Conservation (phyloP, 2,329 filamentous ascomycete genomes). For the Trichoderma citrinoviride region DNA sequence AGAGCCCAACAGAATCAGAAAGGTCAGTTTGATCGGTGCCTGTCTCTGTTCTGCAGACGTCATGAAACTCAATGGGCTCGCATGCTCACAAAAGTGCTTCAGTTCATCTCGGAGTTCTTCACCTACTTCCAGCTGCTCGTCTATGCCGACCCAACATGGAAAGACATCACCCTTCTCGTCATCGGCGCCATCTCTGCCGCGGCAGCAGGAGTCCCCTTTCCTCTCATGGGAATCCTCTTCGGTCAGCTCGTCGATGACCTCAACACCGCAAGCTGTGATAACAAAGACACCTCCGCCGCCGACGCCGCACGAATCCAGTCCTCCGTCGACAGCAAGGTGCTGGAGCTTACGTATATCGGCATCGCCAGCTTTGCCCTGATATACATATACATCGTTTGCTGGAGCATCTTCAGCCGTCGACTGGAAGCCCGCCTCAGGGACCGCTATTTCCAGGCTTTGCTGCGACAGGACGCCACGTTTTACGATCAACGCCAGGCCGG, state of each 20-base stretch:
- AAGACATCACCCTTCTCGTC: slow-evolving; percentile 44
- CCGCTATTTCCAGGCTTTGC: slow-evolving; percentile 55
- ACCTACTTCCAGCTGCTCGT: slow-evolving; percentile 46
- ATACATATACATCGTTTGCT: slow-evolving; percentile 62
- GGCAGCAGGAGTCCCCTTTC: slow-evolving; percentile 61
- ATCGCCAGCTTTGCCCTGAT: slow-evolving; percentile 62
- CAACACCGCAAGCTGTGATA: slow-evolving; percentile 54
- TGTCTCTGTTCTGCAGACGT: background rate
- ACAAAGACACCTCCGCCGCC: slow-evolving; percentile 27
- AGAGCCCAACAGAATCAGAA: background rate
- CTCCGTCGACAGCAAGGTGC: slow-evolving; percentile 55
- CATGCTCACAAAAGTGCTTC: background rate
- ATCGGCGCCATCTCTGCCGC: slow-evolving; percentile 47
- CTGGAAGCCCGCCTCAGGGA: slow-evolving; percentile 62
- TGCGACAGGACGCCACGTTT: slow-evolving; percentile 61
- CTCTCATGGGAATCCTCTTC: slow-evolving; percentile 62
- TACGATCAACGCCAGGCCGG: slow-evolving; percentile 63
- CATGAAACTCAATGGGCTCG: background rate
- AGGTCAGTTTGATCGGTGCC: background rate
- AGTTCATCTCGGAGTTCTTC: slow-evolving; percentile 18
- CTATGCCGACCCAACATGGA: slow-evolving; percentile 44
- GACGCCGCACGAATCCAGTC: slow-evolving; percentile 36
- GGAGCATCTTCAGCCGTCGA: slow-evolving; percentile 62
- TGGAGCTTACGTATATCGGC: slow-evolving; percentile 61
- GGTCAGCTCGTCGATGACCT: slow-evolving; percentile 61